Percentiles rank a stretch among this genome's conserved stretches.
Conservation (phyloP, 257 asterid genomes). For the Henckelia pumila region DNA sequence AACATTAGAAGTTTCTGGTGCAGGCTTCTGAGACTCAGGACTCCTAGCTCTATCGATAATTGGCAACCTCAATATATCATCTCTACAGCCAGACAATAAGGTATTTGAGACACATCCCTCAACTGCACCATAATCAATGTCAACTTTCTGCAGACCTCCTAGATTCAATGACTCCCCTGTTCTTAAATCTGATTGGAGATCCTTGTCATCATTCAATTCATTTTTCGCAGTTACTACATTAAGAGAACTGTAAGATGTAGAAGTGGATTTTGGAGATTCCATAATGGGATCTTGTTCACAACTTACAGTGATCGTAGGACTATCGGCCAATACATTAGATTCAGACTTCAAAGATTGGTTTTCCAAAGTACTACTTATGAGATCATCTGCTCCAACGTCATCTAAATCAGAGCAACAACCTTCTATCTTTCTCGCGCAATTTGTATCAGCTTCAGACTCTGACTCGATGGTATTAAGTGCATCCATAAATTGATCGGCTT, state of each 20-base stretch:
- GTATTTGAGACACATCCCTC: conserved; percentile 38
- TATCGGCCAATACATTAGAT: conserved; percentile 25
- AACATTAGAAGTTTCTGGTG: conserved; percentile 47
- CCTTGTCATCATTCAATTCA: conserved; percentile 24
- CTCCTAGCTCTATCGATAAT: conserved; percentile 30
- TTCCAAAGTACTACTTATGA: conserved; percentile 23
- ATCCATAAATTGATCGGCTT: conserved; percentile 75
- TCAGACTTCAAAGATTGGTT: conserved; percentile 31
- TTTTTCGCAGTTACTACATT: conserved; percentile 14
- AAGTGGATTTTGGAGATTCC: conserved; percentile 30
- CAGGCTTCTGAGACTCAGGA: conserved; percentile 45
- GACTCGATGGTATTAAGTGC: conserved; percentile 90
- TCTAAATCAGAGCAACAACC: conserved; percentile 42
- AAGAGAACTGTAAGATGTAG: conserved; percentile 16
- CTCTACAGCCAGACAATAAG: conserved; percentile 32
- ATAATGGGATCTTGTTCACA: conserved; percentile 24
- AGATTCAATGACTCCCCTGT: conserved; percentile 30
- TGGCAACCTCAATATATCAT: conserved; percentile 26
- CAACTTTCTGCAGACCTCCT: conserved; percentile 29
- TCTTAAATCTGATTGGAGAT: conserved; percentile 41
- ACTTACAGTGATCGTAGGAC: conserved; percentile 25
- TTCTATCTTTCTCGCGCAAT: conserved; percentile 47
- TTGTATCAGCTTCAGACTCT: conserved; percentile 72
- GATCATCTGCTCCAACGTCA: conserved; percentile 35
- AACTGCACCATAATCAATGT: conserved; percentile 28